Conservation (phyloP, 2,329 filamentous ascomycete genomes). For the Cordyceps tenuipes region DNA sequence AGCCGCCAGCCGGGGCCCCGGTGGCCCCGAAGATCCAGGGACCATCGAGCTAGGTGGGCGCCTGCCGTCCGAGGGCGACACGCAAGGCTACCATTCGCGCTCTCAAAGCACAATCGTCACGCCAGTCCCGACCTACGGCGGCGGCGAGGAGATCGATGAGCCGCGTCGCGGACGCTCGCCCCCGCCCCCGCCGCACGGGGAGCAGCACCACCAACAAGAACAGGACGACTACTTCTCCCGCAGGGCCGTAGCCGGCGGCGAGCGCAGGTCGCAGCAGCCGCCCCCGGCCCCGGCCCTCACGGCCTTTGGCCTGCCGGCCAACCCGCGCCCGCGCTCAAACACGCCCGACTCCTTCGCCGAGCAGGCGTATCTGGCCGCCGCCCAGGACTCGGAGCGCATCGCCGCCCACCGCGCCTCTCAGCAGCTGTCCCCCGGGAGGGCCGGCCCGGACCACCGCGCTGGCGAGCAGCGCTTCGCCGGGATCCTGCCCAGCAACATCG, state of each 20-base stretch:
- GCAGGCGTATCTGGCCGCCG: constrained; percentile 28
- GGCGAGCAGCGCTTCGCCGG: background rate
- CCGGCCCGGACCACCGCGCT: background rate
- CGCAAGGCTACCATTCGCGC: background rate
- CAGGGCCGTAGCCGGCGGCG: background rate
- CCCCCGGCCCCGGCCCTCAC: constrained; percentile 15
- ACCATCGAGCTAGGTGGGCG: background rate
- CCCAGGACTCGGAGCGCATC: constrained; percentile 18
- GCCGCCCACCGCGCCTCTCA: background rate
- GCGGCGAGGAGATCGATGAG: background rate
- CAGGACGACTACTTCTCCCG: background rate
- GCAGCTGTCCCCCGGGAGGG: background rate
- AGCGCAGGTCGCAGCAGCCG: constrained; percentile 2
- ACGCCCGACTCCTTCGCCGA: constrained; percentile 26
- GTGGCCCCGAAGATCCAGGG: background rate
- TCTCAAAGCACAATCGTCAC: background rate
- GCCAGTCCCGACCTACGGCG: background rate
- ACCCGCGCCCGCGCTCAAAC: constrained; percentile 15
- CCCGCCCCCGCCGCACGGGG: background rate
- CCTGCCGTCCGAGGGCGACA: background rate
- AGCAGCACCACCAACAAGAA: background rate
- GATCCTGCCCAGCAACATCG: background rate
- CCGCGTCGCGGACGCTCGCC: background rate
- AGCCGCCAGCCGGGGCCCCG: background rate
- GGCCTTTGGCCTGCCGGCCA: background rate